phyloP scores from a whole-genome alignment of 495 filamentous ascomycete species.

The Penicillium waksmanii region DNA sequence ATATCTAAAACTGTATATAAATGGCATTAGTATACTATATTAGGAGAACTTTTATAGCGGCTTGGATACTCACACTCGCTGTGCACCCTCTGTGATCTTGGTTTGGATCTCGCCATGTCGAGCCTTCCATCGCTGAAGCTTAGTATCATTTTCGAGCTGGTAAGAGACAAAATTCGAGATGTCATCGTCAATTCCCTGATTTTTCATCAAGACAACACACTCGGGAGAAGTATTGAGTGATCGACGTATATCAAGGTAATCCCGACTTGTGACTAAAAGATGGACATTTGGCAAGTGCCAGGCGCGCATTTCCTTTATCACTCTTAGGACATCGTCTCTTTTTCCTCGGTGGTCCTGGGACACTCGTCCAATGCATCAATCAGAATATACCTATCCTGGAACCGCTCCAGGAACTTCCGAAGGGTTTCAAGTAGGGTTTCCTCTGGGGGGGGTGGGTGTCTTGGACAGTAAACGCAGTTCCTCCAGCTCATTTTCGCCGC shows the following conservation, averaged over 20 bases:
- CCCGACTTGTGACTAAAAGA: slow-evolving; percentile 42
- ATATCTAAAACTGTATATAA: slow-evolving; percentile 40
- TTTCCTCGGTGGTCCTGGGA: background rate
- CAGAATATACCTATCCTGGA: no score
- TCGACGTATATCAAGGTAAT: slow-evolving; percentile 38
- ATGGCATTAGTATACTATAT: no score
- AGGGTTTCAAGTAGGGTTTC: no score
- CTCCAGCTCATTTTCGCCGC: no score
- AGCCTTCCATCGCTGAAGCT: slow-evolving; percentile 31
- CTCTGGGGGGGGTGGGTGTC: no score
- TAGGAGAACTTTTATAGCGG: no score
- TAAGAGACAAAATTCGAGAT: slow-evolving; percentile 34
- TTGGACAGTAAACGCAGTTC: no score
- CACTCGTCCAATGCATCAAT: no score
- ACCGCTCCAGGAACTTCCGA: no score
- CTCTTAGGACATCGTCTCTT: slow-evolving; percentile 26
- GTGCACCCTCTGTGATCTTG: slow-evolving; percentile 23
- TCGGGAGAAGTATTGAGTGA: slow-evolving; percentile 22
- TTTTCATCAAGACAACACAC: slow-evolving; percentile 26
- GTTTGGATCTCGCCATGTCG: slow-evolving; percentile 32
- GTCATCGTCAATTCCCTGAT: slow-evolving; percentile 32
- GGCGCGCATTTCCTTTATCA: slow-evolving; percentile 25
- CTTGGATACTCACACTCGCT: slow-evolving; percentile 35
- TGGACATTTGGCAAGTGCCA: slow-evolving; percentile 33
- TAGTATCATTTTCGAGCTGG: slow-evolving; percentile 26